Conservation (phyloP, 192 early-diverging fungal species). For the Linnemannia hyalina region DNA sequence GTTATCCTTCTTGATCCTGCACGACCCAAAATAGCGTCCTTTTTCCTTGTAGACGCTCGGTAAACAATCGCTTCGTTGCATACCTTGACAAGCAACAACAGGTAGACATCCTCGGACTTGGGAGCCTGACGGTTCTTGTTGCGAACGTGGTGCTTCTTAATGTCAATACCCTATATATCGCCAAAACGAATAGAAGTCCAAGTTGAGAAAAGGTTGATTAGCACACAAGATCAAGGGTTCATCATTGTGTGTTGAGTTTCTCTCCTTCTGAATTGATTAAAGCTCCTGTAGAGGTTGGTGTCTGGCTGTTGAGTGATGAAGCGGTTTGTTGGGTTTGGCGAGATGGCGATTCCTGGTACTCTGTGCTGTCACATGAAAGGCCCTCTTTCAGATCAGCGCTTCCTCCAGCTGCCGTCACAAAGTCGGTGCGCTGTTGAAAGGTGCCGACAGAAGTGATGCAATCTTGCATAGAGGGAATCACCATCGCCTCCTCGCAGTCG, state of each 20-base stretch:
- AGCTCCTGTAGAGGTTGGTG: neutral
- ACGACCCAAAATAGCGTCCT: neutral
- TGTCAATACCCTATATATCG: constrained; percentile 93
- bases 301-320: neutral
- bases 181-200: neutral
- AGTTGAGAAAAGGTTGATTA: constrained; percentile 3
- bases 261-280: neutral
- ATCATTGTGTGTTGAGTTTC: constrained; percentile 6
- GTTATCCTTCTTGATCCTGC: neutral
- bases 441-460: neutral
- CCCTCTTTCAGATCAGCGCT: neutral
- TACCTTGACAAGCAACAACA: constrained; percentile 98
- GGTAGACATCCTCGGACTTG: constrained; percentile 96
- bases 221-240: constrained; percentile 38
- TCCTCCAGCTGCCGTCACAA: neutral
- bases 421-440: neutral
- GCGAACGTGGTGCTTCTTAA: constrained; percentile 99
- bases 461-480: neutral
- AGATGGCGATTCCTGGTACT: neutral
- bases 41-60: neutral
- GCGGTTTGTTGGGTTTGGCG: neutral
- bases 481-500: neutral
- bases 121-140: constrained; percentile 91
- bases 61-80: constrained; percentile 14
- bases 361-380: neutral